Evolutionary conservation across 1,139 yeast genomes (phyloP).

Genomic region (Geotrichum klebahnii): DNA sequence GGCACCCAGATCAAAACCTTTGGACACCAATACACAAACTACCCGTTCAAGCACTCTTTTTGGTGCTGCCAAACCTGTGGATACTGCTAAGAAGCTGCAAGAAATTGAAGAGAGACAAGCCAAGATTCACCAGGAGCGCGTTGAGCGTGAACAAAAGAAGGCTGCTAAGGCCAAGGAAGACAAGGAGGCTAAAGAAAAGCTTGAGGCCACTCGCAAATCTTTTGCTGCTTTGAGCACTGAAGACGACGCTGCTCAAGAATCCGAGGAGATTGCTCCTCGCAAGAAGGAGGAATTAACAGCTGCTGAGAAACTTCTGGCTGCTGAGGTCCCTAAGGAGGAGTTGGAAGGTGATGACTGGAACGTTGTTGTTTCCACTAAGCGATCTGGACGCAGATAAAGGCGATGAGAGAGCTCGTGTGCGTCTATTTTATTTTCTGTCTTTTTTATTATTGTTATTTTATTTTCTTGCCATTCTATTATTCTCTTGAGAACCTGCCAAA

Average conservation of each 20-base stretch:
- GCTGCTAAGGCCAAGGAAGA: conserved; percentile 26
- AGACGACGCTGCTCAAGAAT: conserved; percentile 56
- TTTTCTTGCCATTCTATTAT: background rate
- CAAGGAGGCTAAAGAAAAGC: conserved; percentile 22
- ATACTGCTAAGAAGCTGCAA: conserved; percentile 34
- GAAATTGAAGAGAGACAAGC: conserved; percentile 34
- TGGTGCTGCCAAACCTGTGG: conserved; percentile 43
- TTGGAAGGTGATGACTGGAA: conserved; percentile 60
- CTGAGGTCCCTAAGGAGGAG: conserved; percentile 43
- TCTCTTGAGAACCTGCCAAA: background rate
- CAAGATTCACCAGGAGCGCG: conserved; percentile 32
- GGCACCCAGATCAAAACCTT: conserved; percentile 33
- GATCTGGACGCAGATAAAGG: conserved; percentile 20
- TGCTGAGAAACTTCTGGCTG: conserved; percentile 41
- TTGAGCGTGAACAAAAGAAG: conserved; percentile 27
- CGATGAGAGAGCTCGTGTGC: background rate
- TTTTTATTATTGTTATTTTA: background rate
- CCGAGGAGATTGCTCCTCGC: conserved; percentile 26
- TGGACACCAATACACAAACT: conserved; percentile 27
- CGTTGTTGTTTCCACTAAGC: conserved; percentile 49
- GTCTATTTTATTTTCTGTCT: background rate
- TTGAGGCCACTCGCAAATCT: conserved; percentile 29
- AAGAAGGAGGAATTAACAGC: conserved; percentile 35
- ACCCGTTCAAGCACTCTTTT: conserved; percentile 33
- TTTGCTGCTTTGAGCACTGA: conserved; percentile 66